phyloP scores from a whole-genome alignment of 2,329 filamentous ascomycete species.

The Rasamsonia emersonii region DNA sequence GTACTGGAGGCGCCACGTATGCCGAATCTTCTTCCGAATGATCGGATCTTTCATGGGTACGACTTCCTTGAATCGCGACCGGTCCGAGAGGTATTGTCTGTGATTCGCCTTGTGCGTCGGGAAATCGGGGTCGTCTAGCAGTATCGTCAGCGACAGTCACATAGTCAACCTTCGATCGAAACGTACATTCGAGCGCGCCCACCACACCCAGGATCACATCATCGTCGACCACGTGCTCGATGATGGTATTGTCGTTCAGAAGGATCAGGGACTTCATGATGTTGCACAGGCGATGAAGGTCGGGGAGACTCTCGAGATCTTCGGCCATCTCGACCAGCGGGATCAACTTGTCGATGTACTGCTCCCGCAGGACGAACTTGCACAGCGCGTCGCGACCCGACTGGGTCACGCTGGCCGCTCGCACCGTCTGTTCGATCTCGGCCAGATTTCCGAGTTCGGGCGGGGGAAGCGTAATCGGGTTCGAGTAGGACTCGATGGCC shows the following conservation, averaged over 20 bases:
- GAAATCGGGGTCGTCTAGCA: constrained; percentile 80
- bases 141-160: constrained; percentile 21
- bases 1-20: constrained; percentile 92
- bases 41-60: constrained; percentile 77
- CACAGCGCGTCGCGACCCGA: constrained; percentile 75
- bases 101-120: constrained; percentile 97
- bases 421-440: constrained; percentile 79
- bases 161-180: constrained; percentile 4
- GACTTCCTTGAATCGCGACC: constrained; percentile 91
- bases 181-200: constrained; percentile 76
- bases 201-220: constrained; percentile 85
- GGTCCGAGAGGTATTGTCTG: constrained; percentile 79
- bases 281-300: constrained; percentile 87
- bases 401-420: constrained; percentile 64
- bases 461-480: constrained; percentile 64
- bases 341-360: constrained; percentile 80
- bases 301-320: constrained; percentile 75
- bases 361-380: constrained; percentile 75
- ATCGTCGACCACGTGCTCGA: constrained; percentile 88
- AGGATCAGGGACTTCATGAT: constrained; percentile 97
- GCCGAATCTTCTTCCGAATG: constrained; percentile 85
- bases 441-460: constrained; percentile 73
- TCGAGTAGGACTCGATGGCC: constrained; percentile 58
- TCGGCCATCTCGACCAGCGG: constrained; percentile 83
- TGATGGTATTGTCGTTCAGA: constrained; percentile 88